phyloP scores from a whole-genome alignment of 768 basidiomycete genomes.

The Coprinopsis marcescibilis region DNA sequence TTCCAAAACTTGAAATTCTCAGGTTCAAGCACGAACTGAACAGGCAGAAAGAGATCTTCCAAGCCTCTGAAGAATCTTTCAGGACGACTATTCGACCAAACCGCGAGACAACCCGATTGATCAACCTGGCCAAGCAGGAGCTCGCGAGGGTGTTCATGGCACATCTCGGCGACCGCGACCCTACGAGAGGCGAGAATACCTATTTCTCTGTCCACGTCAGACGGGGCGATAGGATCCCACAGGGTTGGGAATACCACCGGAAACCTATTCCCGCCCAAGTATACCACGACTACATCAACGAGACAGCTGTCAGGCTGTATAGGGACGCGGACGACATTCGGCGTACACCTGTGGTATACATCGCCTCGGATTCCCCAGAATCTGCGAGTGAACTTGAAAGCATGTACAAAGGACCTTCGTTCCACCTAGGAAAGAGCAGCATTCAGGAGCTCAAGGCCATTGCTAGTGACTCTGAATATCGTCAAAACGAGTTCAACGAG shows the following conservation, averaged over 20 bases:
- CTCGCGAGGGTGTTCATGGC: conserved; percentile 24
- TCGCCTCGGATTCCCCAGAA: conserved; percentile 56
- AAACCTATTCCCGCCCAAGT: conserved; percentile 44
- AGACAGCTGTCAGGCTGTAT: conserved; percentile 35
- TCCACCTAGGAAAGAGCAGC: conserved; percentile 39
- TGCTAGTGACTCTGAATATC: conserved; percentile 49
- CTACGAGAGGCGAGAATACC: conserved; percentile 8
- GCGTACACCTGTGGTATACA: conserved; percentile 37
- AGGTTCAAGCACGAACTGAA: conserved; percentile 53
- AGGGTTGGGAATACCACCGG: conserved; percentile 37
- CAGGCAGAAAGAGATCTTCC: conserved; percentile 51
- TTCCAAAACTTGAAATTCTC: conserved; percentile 4
- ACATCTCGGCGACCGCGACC: conserved; percentile 6
- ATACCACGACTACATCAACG: conserved; percentile 38
- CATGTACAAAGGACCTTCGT: conserved; percentile 34
- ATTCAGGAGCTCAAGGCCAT: conserved; percentile 38
- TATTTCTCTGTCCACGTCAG: conserved; percentile 62
- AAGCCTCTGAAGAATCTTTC: conserved; percentile 42
- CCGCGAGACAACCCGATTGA: conserved; percentile 36
- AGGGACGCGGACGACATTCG: conserved; percentile 13
- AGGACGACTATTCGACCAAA: conserved; percentile 49
- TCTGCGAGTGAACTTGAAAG: conserved; percentile 37
- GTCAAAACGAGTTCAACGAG: conserved; percentile 44
- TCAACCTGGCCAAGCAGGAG: conserved; percentile 44
- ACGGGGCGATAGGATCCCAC: conserved; percentile 49